Evolutionary conservation across 2,329 filamentous ascomycete genomes (phyloP), one percentile per base, ranked within the genome.

Genomic region (Cladophialophora carrionii): DNA sequence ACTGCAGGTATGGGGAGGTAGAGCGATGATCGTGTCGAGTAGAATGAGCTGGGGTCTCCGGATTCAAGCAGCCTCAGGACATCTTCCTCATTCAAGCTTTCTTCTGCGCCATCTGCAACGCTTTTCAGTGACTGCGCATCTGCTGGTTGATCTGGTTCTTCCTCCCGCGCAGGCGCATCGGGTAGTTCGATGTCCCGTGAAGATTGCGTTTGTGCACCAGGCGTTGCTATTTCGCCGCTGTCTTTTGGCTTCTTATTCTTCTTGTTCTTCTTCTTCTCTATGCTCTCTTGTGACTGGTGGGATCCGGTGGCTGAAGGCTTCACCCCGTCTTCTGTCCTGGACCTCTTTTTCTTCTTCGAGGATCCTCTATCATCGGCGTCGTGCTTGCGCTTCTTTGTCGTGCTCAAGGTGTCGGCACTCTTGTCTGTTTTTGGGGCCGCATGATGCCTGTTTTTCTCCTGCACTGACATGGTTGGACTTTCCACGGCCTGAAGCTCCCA

Each of bases 1-100:
- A 86, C 82, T 24, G 86, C 85, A 46, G 86, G 83, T 61, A 88
- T 79, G 4, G 85, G 81, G 64, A 88, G 79, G 74, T 87, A 88
- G 72, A 96, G 85, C 1, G 93, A 70, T 41, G 67, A 43, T 29
- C 69, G 58, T 29, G 62, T 69, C 20, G 69, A 67, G 61, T 70
- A 69, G 60, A 73, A 72, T 2, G 64, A 61, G 20, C 56, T 62
- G 7, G 62, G 64, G 20, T 65, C 63, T 32, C 61, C 53, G 1
- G 69, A 72, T 26, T 67, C 54, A 14, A 70, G 62, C 12, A 67
- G 57, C 24, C 57, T 49, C 26, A 60, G 5, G 46, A 49, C 34
- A 26, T 62, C 46, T 55, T 60, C 20, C 46, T 64, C 58, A 14
- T 52, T 54, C 8, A 20, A 20, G 9, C 29, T 26, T 37, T 29